Evolutionary conservation across 148 eudicot genomes (phyloP).

Genomic region (Vaccinium corymbosum): DNA sequence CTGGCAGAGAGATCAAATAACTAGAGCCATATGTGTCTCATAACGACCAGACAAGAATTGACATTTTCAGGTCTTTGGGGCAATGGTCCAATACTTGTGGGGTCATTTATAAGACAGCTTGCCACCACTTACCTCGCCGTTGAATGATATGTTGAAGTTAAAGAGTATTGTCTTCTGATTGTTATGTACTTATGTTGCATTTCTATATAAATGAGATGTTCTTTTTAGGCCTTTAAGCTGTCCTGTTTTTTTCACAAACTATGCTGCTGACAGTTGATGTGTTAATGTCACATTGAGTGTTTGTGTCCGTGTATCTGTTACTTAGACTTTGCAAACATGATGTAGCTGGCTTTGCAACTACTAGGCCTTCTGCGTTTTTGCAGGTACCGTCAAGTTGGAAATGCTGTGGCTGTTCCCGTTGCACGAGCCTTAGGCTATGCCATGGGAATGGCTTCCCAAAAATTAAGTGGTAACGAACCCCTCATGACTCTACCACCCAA

Average conservation of each 20-base stretch:
- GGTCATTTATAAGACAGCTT: neutral
- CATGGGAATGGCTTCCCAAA: constrained; percentile 73
- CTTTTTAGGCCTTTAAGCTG: too few species aligned
- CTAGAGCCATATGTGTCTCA: neutral
- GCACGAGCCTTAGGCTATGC: constrained; percentile 81
- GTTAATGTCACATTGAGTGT: neutral
- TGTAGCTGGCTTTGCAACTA: neutral
- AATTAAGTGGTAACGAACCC: constrained; percentile 47
- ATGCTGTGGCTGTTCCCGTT: constrained; percentile 88
- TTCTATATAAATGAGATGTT: neutral
- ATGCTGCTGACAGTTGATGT: neutral
- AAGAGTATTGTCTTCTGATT: neutral
- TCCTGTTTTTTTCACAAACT: too few species aligned
- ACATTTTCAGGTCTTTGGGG: neutral
- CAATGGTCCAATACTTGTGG: neutral
- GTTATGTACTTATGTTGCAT: neutral
- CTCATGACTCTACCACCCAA: constrained; percentile 72
- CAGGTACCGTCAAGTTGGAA: constrained; percentile 94
- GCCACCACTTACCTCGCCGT: constrained; percentile 1
- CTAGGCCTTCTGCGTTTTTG: neutral
- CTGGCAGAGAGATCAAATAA: neutral
- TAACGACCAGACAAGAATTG: neutral
- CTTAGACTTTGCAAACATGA: neutral
- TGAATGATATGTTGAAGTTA: neutral
- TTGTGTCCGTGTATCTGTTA: neutral